Evolutionary conservation across 257 asterid species (phyloP).

Genomic region (Solanum clarkiae): DNA sequence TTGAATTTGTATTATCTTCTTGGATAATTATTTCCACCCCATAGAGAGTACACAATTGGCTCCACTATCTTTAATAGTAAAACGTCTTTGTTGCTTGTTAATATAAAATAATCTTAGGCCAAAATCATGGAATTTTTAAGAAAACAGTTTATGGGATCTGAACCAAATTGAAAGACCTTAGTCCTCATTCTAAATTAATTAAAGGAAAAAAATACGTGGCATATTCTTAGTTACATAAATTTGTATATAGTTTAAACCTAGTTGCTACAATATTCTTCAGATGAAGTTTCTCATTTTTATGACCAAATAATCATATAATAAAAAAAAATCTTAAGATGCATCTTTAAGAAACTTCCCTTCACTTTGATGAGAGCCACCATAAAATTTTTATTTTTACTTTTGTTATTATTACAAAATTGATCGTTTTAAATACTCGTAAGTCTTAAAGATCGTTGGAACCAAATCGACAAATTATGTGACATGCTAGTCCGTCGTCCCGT

Average conservation of each 20-base stretch:
- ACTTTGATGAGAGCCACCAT: not conserved
- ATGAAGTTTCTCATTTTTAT: too few species aligned
- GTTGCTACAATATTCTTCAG: not conserved
- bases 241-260: not conserved
- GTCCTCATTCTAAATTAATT: constrained; percentile 27
- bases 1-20: not conserved
- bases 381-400: not conserved
- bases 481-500: too few species aligned
- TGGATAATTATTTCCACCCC: not conserved
- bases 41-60: constrained; percentile 42
- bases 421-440: not conserved
- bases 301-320: not conserved
- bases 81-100: constrained; percentile 49
- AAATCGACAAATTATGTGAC: too few species aligned
- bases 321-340: not conserved
- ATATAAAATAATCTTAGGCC: constrained; percentile 17
- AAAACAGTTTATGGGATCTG: constrained; percentile 56
- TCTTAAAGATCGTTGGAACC: too few species aligned
- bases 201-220: constrained; percentile 6
- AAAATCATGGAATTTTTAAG: constrained; percentile 46
- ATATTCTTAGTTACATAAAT: constrained; percentile 9
- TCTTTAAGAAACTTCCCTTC: not conserved
- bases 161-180: constrained; percentile 29
- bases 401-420: not conserved
- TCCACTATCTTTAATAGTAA: constrained; percentile 45